phyloP scores from a whole-genome alignment of 495 filamentous ascomycete species.

The Polyplosphaeria fusca region DNA sequence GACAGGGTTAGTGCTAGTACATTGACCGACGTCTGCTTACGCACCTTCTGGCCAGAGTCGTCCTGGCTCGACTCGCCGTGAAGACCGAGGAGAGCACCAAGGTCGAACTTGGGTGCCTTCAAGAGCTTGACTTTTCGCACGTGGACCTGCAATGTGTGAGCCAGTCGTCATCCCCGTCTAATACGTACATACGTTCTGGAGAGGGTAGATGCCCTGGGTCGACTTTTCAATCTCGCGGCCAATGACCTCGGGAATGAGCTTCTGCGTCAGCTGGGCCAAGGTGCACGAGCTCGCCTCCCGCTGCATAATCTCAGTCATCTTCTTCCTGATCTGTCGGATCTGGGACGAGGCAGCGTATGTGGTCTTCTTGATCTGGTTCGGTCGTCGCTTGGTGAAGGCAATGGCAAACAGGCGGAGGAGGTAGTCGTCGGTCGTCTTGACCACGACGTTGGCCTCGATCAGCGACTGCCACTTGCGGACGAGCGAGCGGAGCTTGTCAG shows the following conservation, averaged over 20 bases:
- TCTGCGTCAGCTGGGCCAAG: slow-evolving; percentile 88
- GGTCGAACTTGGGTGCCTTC: slow-evolving; percentile 97
- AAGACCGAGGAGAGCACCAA: slow-evolving; percentile 87
- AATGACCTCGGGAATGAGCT: slow-evolving; percentile 98
- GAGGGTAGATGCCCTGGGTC: slow-evolving; percentile 97
- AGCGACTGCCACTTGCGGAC: slow-evolving; percentile 99
- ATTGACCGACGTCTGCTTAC: neutral
- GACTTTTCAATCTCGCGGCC: slow-evolving; percentile 99
- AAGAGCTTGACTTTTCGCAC: slow-evolving; percentile 99
- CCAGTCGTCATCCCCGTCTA: too few relatives aligned
- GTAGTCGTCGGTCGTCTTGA: slow-evolving; percentile 99
- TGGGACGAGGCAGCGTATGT: slow-evolving; percentile 95
- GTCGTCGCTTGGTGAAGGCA: slow-evolving; percentile 96
- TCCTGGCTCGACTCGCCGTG: slow-evolving; percentile 97
- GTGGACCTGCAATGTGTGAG: slow-evolving; percentile 73
- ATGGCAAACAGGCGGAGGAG: slow-evolving; percentile 97
- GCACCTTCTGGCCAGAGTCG: slow-evolving; percentile 87
- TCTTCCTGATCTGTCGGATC: slow-evolving; percentile 94
- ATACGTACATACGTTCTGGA: slow-evolving; percentile 76
- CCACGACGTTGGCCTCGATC: slow-evolving; percentile 98
- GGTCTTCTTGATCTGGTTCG: slow-evolving; percentile 99
- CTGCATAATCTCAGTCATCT: slow-evolving; percentile 99
- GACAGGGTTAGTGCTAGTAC: neutral
- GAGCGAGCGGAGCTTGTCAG: slow-evolving; percentile 96
- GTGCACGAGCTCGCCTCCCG: slow-evolving; percentile 92